Conservation (phyloP, 495 filamentous ascomycete species). For the Antarctomyces pellizariae region DNA sequence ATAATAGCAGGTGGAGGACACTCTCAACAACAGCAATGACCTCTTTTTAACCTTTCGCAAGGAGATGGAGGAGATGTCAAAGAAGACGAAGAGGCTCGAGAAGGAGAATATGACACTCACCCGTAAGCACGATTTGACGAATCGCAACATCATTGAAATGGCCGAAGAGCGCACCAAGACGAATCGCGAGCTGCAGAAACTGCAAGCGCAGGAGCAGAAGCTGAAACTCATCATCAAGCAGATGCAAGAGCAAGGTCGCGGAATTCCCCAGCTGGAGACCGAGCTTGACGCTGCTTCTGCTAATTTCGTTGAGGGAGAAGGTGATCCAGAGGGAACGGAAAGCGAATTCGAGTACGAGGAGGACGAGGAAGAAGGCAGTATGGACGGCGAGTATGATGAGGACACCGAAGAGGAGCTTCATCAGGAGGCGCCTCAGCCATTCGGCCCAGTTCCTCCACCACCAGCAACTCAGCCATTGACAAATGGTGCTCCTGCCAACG, state of each 20-base stretch:
- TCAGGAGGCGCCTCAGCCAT: conserved; percentile 24
- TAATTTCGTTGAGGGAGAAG: conserved; percentile 26
- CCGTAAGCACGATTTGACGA: conserved; percentile 81
- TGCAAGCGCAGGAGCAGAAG: conserved; percentile 75
- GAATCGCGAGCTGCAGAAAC: conserved; percentile 54
- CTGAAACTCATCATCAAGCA: conserved; percentile 80
- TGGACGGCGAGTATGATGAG: conserved; percentile 45
- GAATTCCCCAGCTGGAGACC: too few species aligned
- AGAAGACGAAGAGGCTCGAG: conserved; percentile 93
- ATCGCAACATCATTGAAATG: conserved; percentile 92
- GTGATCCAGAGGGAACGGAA: conserved; percentile 47
- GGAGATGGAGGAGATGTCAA: conserved; percentile 99
- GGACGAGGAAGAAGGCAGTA: conserved; percentile 54
- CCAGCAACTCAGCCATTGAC: conserved; percentile 23
- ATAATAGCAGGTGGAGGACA: conserved; percentile 97
- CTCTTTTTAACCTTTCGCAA: conserved; percentile 94
- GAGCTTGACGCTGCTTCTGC: too few species aligned
- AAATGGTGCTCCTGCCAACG: conserved; percentile 23
- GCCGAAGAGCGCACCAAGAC: conserved; percentile 77
- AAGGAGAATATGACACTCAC: conserved; percentile 86
- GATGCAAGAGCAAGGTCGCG: conserved; percentile 80
- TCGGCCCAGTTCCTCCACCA: conserved; percentile 30
- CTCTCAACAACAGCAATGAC: conserved; percentile 95
- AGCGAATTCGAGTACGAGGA: conserved; percentile 45
- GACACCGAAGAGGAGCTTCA: conserved; percentile 34